These are phyloP conservation scores for Wickerhamomyces sydowiorum DNA, from an alignment of 805 yeast species.

Conservation along the genomic window DNA sequence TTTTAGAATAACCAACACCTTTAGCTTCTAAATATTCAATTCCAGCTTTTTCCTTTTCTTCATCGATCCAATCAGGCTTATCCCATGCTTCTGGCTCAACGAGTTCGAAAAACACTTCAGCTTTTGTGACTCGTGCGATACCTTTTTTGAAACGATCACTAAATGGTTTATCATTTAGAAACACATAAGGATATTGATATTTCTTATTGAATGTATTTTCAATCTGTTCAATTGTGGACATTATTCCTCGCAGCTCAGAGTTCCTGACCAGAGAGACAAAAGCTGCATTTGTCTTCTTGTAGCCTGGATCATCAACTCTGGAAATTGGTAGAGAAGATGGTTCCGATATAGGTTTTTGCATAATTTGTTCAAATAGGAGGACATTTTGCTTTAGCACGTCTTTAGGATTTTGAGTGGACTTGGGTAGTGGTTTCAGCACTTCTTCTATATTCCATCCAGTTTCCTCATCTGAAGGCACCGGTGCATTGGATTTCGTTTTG, in stretches of 20 bases:
- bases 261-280: slow-evolving; percentile 69
- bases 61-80: slow-evolving; percentile 53
- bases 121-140: slow-evolving; percentile 33
- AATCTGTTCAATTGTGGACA: slow-evolving; percentile 50
- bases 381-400: slow-evolving; percentile 12
- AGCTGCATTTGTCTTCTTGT: slow-evolving; percentile 61
- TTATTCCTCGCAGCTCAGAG: slow-evolving; percentile 44
- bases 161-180: slow-evolving; percentile 68
- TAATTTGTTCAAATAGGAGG: slow-evolving; percentile 3
- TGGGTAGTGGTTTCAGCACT: background rate
- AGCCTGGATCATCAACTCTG: slow-evolving; percentile 7
- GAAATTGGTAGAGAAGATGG: slow-evolving; percentile 18
- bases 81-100: slow-evolving; percentile 47
- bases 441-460: background rate
- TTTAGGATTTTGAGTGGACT: slow-evolving; percentile 4
- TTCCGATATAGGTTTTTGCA: slow-evolving; percentile 18
- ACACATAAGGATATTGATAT: slow-evolving; percentile 76
- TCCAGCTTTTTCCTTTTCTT: slow-evolving; percentile 32
- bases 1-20: slow-evolving; percentile 54
- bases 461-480: background rate
- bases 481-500: background rate
- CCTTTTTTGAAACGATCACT: slow-evolving; percentile 45
- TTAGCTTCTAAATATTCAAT: slow-evolving; percentile 34
- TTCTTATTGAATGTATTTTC: slow-evolving; percentile 63
- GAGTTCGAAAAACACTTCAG: slow-evolving; percentile 40